These are phyloP conservation scores for Capsicum pubescens DNA, from an alignment of 257 asterid species.

Conservation along the genomic window DNA sequence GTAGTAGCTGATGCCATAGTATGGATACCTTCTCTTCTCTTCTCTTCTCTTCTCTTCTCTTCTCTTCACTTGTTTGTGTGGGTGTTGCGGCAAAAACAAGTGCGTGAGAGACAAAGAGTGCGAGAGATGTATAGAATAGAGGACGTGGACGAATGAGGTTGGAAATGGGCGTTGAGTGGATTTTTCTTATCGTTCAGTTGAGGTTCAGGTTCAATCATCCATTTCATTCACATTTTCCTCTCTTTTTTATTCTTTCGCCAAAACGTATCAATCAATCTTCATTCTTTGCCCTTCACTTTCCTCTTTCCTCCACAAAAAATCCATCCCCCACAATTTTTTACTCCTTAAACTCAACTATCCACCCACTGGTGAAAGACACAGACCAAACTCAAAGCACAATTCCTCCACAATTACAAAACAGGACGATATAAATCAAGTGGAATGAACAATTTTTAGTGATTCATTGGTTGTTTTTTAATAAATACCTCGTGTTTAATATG, in stretches of 20 bases:
- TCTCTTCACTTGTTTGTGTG: neutral
- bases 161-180: conserved; percentile 28
- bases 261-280: neutral
- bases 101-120: no score
- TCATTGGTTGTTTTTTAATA: no score
- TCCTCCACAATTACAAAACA: no score
- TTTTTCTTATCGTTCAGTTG: conserved; percentile 56
- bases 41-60: no score
- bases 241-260: neutral
- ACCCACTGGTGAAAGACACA: no score
- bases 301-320: neutral
- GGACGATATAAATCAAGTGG: neutral
- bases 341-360: neutral
- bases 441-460: neutral
- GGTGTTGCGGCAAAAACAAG: neutral
- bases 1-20: conserved; percentile 70
- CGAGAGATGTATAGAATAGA: neutral
- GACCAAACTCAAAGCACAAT: no score
- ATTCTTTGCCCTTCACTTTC: neutral
- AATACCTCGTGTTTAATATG: neutral
- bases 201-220: conserved; percentile 42
- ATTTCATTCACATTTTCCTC: no score
- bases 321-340: neutral
- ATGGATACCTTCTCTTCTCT: neutral
- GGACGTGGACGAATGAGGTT: conserved; percentile 36